Evolutionary conservation across 2,329 filamentous ascomycete species (phyloP).

Genomic region (Lasiodiplodia theobromae): DNA sequence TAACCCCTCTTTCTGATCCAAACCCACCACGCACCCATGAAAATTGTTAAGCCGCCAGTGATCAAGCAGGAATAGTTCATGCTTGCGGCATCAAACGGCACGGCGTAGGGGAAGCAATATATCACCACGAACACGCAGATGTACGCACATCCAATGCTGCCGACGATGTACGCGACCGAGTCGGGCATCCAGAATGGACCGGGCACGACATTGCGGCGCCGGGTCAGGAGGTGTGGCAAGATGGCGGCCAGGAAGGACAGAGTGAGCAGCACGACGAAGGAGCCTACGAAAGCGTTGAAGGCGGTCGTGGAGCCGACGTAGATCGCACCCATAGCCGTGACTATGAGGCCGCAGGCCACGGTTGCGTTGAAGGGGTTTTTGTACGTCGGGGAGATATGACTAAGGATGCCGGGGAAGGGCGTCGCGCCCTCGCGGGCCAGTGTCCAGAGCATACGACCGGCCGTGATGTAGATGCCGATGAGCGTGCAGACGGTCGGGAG

Average conservation of each 20-base stretch:
- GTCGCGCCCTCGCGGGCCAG: slow-evolving; percentile 65
- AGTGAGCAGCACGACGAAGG: slow-evolving; percentile 62
- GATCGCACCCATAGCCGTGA: slow-evolving; percentile 67
- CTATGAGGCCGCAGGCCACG: slow-evolving; percentile 56
- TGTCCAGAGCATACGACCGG: slow-evolving; percentile 69
- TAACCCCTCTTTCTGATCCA: slow-evolving; percentile 24
- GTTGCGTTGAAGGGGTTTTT: slow-evolving; percentile 65
- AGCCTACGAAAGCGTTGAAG: slow-evolving; percentile 71
- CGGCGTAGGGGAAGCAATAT: slow-evolving; percentile 63
- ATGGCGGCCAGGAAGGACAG: slow-evolving; percentile 70
- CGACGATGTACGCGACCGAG: slow-evolving; percentile 34
- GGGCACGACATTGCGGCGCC: slow-evolving; percentile 54
- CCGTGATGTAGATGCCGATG: slow-evolving; percentile 66
- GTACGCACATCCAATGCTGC: slow-evolving; percentile 62
- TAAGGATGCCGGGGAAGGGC: slow-evolving; percentile 59
- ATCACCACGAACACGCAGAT: slow-evolving; percentile 68
- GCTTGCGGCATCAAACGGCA: slow-evolving; percentile 53
- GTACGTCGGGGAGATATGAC: slow-evolving; percentile 54
- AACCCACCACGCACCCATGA: slow-evolving; percentile 56
- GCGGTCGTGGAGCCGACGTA: slow-evolving; percentile 72
- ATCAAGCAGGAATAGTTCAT: slow-evolving; percentile 65
- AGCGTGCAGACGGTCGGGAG: slow-evolving; percentile 60
- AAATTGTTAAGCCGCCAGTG: slow-evolving; percentile 59
- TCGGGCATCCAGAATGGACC: slow-evolving; percentile 65
- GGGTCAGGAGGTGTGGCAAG: slow-evolving; percentile 54